Evolutionary conservation across 345 rosid genomes (phyloP), one percentile per base, ranked within the genome.

Genomic region (Geranium rotundifolium): DNA sequence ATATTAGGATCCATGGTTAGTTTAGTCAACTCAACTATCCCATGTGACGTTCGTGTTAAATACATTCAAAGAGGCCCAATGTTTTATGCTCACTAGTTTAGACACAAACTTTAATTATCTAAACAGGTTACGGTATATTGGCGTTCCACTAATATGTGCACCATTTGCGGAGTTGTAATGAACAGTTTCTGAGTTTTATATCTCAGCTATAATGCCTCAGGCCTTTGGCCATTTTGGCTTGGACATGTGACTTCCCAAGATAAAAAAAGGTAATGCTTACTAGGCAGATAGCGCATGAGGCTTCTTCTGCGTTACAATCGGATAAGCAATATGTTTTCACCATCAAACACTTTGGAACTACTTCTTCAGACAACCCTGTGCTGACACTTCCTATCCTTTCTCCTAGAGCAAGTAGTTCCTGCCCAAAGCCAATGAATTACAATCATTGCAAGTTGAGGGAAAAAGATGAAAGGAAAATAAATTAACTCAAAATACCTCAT

Each of bases 381-480:
- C 54, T 64, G 23, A 74, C 81, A 18, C 59, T 63, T 14, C 81
- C 76, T 1, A 78, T 78, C 41, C 74, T 69, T 58, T 78, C 82
- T 63, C 79, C 79, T 0, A 78, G 70, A 15, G 72, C 76, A 67
- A 78, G 70, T 18, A 74, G 64, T 64, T 78, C 82, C 82, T 78
- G 73, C 31, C 27, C n/a, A 54, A 20, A 64, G 18, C 34, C 39
- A 7, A 23, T 27, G 27, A 58, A 7, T 29, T 41, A 10, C 54
- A 1, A 15, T 41, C 19, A n/a, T 19, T 50, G 30, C 27, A 59
- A 63, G 19, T 1, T n/a, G 2, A 23, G 1, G 7, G 31, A 58
- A 52, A 9, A 54, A 58, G 56, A 19, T 9, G 15, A 7, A 46
- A 14, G 52, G 52, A 12, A 12, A 46, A 46, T 46, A 2, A 12